Percentiles rank a stretch among this genome's conserved stretches.
Evolutionary conservation across 2,329 filamentous ascomycete species (phyloP).

Genomic region (Rhynchosporium agropyri): DNA sequence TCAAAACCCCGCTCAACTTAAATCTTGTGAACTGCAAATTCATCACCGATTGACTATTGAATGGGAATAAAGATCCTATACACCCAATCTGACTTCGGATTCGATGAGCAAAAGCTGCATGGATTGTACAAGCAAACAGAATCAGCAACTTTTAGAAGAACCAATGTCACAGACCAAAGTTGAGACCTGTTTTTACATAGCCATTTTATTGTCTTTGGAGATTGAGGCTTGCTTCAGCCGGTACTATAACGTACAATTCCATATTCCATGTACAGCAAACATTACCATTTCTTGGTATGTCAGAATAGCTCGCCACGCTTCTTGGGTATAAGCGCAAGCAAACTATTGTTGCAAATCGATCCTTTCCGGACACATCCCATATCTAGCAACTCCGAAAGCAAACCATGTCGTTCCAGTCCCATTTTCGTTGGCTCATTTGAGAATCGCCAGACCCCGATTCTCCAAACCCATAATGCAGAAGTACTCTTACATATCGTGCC

Average conservation of each 20-base stretch:
- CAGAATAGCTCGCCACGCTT: constrained; percentile 8
- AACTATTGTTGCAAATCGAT: constrained; percentile 10
- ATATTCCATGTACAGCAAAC: constrained; percentile 10
- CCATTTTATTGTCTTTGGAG: constrained; percentile 20
- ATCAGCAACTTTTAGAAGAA: too few species aligned
- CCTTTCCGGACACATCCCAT: background rate
- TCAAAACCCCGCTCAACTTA: too few species aligned
- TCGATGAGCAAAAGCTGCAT: too few species aligned
- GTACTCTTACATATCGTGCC: constrained; percentile 14
- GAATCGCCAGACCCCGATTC: background rate
- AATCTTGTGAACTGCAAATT: too few species aligned
- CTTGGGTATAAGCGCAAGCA: constrained; percentile 18
- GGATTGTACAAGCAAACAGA: too few species aligned
- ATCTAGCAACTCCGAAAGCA: constrained; percentile 16
- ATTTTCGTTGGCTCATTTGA: background rate
- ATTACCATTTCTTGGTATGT: background rate
- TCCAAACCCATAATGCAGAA: constrained; percentile 10
- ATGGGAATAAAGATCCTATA: too few species aligned
- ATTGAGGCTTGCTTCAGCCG: constrained; percentile 3
- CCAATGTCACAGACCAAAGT: background rate
- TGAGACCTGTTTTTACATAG: background rate
- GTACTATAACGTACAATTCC: background rate
- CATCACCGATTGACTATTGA: too few species aligned
- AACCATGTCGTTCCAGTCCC: constrained; percentile 5
- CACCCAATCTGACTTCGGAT: too few species aligned